Evolutionary conservation across 2,329 filamentous ascomycete genomes (phyloP).

Genomic region (Fusarium duplospermum): DNA sequence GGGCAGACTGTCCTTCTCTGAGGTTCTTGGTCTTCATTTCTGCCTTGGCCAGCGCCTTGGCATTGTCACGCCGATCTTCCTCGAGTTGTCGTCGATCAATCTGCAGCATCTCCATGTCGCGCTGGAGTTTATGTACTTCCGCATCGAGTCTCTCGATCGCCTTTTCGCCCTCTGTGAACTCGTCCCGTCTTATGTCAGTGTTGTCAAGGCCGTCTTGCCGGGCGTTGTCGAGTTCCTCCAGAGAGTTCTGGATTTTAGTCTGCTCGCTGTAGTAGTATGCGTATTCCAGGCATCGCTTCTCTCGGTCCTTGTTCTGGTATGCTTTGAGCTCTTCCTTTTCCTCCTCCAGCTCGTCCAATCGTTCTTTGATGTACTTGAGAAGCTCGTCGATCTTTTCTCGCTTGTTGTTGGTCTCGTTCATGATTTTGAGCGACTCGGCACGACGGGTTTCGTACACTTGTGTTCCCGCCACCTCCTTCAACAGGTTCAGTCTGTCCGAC

Average conservation of each 20-base stretch:
- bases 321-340: conserved; percentile 96
- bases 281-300: conserved; percentile 92
- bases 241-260: conserved; percentile 77
- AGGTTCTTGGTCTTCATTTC: conserved; percentile 88
- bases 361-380: conserved; percentile 90
- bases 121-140: conserved; percentile 82
- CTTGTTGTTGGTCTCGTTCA: conserved; percentile 96
- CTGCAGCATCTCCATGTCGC: conserved; percentile 84
- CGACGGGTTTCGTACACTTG: conserved; percentile 95
- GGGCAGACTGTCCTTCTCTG: conserved; percentile 82
- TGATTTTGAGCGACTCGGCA: conserved; percentile 93
- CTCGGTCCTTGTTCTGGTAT: conserved; percentile 94
- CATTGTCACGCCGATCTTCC: conserved; percentile 85
- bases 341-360: conserved; percentile 89
- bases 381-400: conserved; percentile 93
- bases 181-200: conserved; percentile 82
- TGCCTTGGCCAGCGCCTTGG: conserved; percentile 83
- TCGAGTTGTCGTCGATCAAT: conserved; percentile 90
- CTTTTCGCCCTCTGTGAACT: conserved; percentile 82
- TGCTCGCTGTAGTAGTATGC: conserved; percentile 94
- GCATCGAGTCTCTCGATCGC: conserved; percentile 80
- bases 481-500: conserved; percentile 83
- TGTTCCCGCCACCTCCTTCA: conserved; percentile 98
- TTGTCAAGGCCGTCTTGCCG: conserved; percentile 86
- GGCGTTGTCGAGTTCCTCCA: conserved; percentile 85